Conservation (phyloP, 345 rosid species). For the Theobroma cacao region DNA sequence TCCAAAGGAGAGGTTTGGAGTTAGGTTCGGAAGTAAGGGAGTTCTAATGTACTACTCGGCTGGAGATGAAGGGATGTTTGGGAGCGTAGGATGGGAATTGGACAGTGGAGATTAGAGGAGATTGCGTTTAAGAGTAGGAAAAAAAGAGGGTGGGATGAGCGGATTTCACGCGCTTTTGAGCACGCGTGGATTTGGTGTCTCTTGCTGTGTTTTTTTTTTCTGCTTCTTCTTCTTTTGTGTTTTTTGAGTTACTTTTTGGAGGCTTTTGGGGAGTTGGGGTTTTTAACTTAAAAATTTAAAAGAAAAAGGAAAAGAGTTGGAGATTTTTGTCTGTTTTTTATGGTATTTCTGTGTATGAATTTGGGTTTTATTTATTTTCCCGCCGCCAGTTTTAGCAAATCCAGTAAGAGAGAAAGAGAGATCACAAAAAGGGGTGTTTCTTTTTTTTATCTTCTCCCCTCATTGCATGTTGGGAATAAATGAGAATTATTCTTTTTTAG, state of each 20-base stretch:
- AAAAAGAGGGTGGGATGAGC: constrained; percentile 21
- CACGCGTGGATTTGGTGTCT: constrained; percentile 23
- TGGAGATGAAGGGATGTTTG: neutral
- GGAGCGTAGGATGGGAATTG: constrained; percentile 19
- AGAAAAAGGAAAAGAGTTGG: no score
- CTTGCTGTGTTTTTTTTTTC: no score
- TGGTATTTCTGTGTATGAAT: neutral
- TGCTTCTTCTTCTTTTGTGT: neutral
- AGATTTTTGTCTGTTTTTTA: neutral
- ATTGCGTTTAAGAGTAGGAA: constrained; percentile 12
- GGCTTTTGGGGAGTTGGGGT: neutral
- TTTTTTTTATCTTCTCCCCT: neutral
- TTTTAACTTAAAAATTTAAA: no score
- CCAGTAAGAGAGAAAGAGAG: neutral
- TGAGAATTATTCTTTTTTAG: no score
- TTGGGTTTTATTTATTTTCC: neutral
- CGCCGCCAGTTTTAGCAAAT: neutral
- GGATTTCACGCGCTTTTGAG: constrained; percentile 43
- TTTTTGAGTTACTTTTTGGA: neutral
- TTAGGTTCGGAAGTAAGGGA: constrained; percentile 20
- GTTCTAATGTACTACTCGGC: neutral
- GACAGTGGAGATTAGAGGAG: constrained; percentile 17
- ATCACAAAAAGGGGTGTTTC: no score
- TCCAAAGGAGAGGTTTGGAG: constrained; percentile 29
- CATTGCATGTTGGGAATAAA: neutral